phyloP scores from a whole-genome alignment of 2,329 filamentous ascomycete species.

The Dactylellina leptospora region DNA sequence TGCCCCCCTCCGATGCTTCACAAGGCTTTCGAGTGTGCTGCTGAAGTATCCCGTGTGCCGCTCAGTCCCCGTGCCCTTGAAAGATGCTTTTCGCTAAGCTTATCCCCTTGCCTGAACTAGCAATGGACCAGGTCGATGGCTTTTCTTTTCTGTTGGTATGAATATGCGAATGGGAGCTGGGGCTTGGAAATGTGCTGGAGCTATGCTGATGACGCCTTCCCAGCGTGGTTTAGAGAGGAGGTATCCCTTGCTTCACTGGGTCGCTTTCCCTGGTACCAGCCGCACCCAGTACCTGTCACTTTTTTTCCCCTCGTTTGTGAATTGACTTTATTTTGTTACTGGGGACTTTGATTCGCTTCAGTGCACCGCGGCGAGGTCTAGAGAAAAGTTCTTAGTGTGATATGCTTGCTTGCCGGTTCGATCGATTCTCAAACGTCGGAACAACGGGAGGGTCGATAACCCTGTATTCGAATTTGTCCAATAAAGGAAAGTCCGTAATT shows the following conservation, averaged over 20 bases:
- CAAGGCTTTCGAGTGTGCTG: slow-evolving; percentile 38
- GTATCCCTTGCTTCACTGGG: slow-evolving; percentile 36
- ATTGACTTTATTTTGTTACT: slow-evolving; percentile 7
- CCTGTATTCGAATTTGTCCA: slow-evolving; percentile 29
- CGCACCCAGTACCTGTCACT: slow-evolving; percentile 33
- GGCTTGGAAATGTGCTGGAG: slow-evolving; percentile 41
- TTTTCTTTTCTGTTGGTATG: slow-evolving; percentile 44
- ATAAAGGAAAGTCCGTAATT: slow-evolving; percentile 41
- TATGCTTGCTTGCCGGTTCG: background rate
- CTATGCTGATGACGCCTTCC: slow-evolving; percentile 51
- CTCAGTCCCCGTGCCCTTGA: slow-evolving; percentile 18
- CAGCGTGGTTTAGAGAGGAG: slow-evolving; percentile 28
- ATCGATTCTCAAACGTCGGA: slow-evolving; percentile 46
- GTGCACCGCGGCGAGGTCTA: no score
- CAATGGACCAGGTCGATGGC: slow-evolving; percentile 37
- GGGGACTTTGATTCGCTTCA: no score
- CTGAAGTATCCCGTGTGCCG: slow-evolving; percentile 45
- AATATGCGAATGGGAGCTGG: slow-evolving; percentile 41
- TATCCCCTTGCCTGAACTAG: slow-evolving; percentile 31
- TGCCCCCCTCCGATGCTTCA: slow-evolving; percentile 29
- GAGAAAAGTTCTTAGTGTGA: no score
- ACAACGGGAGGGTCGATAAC: slow-evolving; percentile 40
- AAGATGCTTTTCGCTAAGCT: slow-evolving; percentile 14
- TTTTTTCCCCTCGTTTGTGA: slow-evolving; percentile 23
- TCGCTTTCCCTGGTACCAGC: slow-evolving; percentile 44